Percentiles rank a stretch among this genome's conserved stretches.
These are phyloP conservation scores for Trichosporon coremiiforme DNA, from an alignment of 1,284 basidiomycete species.

Conservation along the genomic window DNA sequence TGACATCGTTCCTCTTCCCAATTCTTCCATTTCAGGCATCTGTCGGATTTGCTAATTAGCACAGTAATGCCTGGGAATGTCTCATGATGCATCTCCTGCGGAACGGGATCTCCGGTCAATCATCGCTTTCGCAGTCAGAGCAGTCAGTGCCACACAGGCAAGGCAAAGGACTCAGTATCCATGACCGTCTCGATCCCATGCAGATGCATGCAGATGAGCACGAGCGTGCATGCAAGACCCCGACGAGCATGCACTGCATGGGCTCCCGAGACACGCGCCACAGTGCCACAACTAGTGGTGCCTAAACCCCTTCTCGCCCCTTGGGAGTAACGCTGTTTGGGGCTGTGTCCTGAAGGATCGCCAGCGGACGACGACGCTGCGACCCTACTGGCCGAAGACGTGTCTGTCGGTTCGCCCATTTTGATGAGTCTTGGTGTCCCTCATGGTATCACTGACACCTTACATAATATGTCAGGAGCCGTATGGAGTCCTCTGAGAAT, in stretches of 20 bases:
- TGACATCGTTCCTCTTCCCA: background rate
- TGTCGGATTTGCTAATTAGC: too few relatives aligned
- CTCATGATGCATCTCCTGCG: too few relatives aligned
- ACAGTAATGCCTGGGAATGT: too few relatives aligned
- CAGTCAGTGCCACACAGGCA: too few relatives aligned
- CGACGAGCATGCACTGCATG: background rate
- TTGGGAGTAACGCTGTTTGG: slow-evolving; percentile 1
- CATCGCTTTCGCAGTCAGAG: too few relatives aligned
- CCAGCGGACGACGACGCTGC: background rate
- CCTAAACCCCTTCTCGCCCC: slow-evolving; percentile 15
- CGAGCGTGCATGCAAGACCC: background rate
- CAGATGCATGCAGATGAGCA: background rate
- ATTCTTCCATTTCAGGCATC: background rate
- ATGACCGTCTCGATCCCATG: background rate
- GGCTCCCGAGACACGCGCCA: slow-evolving; percentile 12
- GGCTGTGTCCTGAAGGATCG: slow-evolving; percentile 10
- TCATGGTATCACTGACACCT: background rate
- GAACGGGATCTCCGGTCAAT: too few relatives aligned
- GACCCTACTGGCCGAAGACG: background rate
- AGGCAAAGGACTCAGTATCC: background rate
- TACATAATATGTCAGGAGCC: background rate
- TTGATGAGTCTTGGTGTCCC: background rate
- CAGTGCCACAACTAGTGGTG: slow-evolving; percentile 13
- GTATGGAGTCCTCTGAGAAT: too few relatives aligned
- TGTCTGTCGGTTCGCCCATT: background rate